Base-by-base conservation (phyloP, 768 basidiomycete species). In the Antrodiella citrinella region DNA sequence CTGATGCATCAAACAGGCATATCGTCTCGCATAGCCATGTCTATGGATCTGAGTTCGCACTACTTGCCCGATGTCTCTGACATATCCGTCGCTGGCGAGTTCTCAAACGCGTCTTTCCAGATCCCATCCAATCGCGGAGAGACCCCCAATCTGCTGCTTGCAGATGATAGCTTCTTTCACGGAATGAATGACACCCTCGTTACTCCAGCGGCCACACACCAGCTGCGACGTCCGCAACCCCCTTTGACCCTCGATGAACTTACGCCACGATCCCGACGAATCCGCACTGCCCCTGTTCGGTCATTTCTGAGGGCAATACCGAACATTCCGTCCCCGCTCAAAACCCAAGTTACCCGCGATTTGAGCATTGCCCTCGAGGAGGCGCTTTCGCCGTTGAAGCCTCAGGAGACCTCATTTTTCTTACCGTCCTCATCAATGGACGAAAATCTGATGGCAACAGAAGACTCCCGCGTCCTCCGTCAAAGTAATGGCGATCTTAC, bases 11-110 rank as follows among this genome's bases (percentile, higher is more conserved):
- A n/a, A n/a, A n/a, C n/a, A n/a, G n/a, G n/a, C 30, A 35, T 7
- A 18, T 18, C 21, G n/a, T 18, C 18, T 22, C 9, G 21, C 18
- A 62, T 68, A 59, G 61, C 62, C 55, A 63, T 58, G 55, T 59
- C 65, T 18, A 62, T 64, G 38, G 69, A 71, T 63, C 62, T 77
- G 19, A 82, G 77, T 50, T 62, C 74, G 44, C 70, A 75, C 58
- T 75, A 80, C 61, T 58, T 81, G 22, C 80, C 80, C 38, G 78
- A 82, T 53, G 59, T 72, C 46, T 76, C 76, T 21, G 71, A 75
- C 54, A 57, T 64, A n/a, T 77, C 74, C 9, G 54, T 35, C 7
- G 35, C 48, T n/a, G 35, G 60, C 62, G 78, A 82, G 54, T 61
- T 73, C 48, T 76, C 77, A 21, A 71, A 77, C 52, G 58, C 65